A percentile compares a stretch with the other conserved stretches of the same genome.
Conservation (phyloP, 345 rosid species). For the Durio zibethinus region DNA sequence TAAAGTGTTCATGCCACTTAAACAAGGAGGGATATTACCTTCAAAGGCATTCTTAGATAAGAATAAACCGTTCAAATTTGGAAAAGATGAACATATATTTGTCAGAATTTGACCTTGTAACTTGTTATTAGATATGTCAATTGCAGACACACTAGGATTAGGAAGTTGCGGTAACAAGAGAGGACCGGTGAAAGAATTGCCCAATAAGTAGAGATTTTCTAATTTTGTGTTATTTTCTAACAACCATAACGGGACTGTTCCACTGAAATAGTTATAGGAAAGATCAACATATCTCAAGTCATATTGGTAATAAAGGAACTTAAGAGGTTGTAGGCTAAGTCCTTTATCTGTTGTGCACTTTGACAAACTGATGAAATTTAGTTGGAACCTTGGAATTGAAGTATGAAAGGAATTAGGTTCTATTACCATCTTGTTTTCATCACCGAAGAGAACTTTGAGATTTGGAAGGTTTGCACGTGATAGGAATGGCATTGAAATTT, state of each 20-base stretch:
- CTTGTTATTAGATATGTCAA: slow-evolving; percentile 16
- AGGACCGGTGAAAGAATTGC: slow-evolving; percentile 11
- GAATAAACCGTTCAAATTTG: neutral
- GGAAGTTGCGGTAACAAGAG: neutral
- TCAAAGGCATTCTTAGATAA: slow-evolving; percentile 17
- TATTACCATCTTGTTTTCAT: neutral
- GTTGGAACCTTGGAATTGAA: neutral
- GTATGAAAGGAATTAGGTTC: neutral
- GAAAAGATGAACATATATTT: slow-evolving; percentile 14
- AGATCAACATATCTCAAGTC: neutral
- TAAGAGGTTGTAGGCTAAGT: neutral
- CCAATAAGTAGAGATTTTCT: neutral
- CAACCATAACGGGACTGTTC: slow-evolving; percentile 18
- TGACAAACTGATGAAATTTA: neutral
- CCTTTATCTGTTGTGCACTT: neutral
- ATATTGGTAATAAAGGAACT: neutral
- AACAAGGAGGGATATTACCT: slow-evolving; percentile 25
- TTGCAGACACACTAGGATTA: neutral
- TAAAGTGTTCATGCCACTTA: slow-evolving; percentile 5
- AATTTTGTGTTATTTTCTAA: neutral
- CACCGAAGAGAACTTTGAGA: neutral
- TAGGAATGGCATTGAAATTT: neutral
- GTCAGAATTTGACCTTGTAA: slow-evolving; percentile 10
- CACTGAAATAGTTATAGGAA: neutral
- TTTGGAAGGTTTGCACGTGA: slow-evolving; percentile 16